Evolutionary conservation across 2,329 filamentous ascomycete genomes (phyloP).

Genomic region (Botryotinia calthae): DNA sequence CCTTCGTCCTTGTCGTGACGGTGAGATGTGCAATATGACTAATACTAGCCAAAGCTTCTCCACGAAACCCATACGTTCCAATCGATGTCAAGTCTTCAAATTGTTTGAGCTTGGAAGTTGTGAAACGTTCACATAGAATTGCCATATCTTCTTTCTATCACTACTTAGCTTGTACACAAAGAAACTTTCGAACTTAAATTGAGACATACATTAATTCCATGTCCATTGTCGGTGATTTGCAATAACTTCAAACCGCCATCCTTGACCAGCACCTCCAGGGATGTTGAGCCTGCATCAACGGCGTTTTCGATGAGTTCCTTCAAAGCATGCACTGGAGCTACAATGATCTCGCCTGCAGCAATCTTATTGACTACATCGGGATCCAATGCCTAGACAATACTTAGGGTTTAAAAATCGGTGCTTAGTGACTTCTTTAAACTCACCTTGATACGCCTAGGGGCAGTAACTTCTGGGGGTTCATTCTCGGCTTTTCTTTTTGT

Average conservation of each 20-base stretch:
- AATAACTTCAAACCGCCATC: conserved; percentile 92
- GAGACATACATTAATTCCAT: conserved; percentile 78
- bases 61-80: conserved; percentile 94
- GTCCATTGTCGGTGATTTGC: conserved; percentile 96
- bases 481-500: conserved; percentile 52
- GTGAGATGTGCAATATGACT: conserved; percentile 96
- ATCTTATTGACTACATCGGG: conserved; percentile 98
- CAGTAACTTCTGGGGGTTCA: conserved; percentile 39
- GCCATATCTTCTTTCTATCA: conserved; percentile 79
- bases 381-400: conserved; percentile 69
- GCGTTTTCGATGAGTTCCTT: conserved; percentile 98
- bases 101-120: conserved; percentile 88
- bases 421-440: conserved; percentile 17
- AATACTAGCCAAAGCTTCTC: conserved; percentile 94
- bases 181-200: conserved; percentile 8
- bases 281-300: conserved; percentile 93
- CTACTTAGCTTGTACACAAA: conserved; percentile 17
- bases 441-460: conserved; percentile 51
- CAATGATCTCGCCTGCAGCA: conserved; percentile 95
- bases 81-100: conserved; percentile 93
- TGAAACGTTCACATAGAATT: conserved; percentile 93
- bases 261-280: conserved; percentile 86
- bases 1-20: conserved; percentile 89
- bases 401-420: conserved; percentile 23
- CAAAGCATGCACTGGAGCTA: conserved; percentile 90